Evolutionary conservation across 2,329 filamentous ascomycete genomes (phyloP), one percentile per base, ranked within the genome.

Genomic region (Chrysoporthe puriensis): DNA sequence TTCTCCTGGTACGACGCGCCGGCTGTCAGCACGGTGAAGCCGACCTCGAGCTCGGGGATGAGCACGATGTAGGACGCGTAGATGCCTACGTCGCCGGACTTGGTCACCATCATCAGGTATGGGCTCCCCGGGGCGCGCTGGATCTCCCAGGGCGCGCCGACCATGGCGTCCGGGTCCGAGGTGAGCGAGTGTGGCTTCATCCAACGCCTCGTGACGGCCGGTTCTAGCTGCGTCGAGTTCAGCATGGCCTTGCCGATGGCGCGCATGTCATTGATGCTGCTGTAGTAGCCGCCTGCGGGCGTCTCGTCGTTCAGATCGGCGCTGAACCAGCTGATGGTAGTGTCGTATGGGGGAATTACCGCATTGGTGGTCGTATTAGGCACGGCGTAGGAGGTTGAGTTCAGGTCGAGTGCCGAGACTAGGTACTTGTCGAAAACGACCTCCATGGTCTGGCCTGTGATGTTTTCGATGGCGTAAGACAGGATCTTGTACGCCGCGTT

Each of bases 221-320:
- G 71, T 0, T 76, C 68, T 0, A 84, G 71, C 1, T 83, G 72
- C 0, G 75, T 76, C 21, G 77, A 79, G 11, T 72, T 72, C 26
- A 84, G 74, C 69, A 84, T 82, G 32, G 79, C 77, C 2, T 78
- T 79, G n/a, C 81, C 81, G n/a, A 83, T 73, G 6, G 72, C 71
- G 0, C 79, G 76, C 63, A 84, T 73, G 73, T 84, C 83, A 4
- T 74, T 73, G 1, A 77, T 71, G 0, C 79, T 82, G 18, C 82
- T 80, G 74, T 80, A 84, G 71, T 83, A 78, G 68, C 81, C 82
- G 1, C 81, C 82, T 2, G 81, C 76, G 26, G 63, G 66, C 8
- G 36, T 66, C 26, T 60, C 67, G 11, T 74, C 73, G 16, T 73
- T 74, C 1, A 76, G 34, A 13, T 77, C 73, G 43, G 67, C 63